Conservation (phyloP, 257 asterid genomes). For the Perilla frutescens region DNA sequence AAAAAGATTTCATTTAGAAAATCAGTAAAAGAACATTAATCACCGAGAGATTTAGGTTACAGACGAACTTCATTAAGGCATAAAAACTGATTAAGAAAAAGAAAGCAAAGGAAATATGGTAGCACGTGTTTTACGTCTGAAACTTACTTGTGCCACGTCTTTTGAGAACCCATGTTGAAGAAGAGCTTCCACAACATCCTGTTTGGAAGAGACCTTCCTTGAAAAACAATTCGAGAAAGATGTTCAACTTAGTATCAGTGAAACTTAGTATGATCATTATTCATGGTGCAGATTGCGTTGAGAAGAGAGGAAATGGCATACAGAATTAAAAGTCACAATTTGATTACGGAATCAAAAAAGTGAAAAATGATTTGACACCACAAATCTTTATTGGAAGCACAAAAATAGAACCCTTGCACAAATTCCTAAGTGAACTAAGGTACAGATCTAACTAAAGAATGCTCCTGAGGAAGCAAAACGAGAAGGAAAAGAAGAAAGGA, state of each 20-base stretch:
- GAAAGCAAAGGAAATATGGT: not conserved
- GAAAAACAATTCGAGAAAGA: constrained; percentile 46
- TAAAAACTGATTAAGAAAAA: not conserved
- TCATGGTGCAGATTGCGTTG: constrained; percentile 16
- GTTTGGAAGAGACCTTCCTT: constrained; percentile 89
- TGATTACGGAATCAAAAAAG: not conserved
- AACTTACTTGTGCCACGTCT: constrained; percentile 92
- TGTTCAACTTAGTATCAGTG: constrained; percentile 26
- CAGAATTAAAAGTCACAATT: not conserved
- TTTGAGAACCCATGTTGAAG: constrained; percentile 78
- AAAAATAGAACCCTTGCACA: not conserved
- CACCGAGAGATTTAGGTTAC: constrained; percentile 7
- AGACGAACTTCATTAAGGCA: constrained; percentile 6
- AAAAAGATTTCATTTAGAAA: not conserved
- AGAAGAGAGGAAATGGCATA: not conserved
- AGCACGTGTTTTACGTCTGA: not conserved
- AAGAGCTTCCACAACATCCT: constrained; percentile 75
- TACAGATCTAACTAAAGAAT: constrained; percentile 1
- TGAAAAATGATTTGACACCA: constrained; percentile 9
- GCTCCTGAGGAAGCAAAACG: not conserved
- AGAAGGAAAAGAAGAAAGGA: constrained; percentile 15
- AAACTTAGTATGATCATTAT: constrained; percentile 9
- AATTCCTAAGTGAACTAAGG: not conserved
- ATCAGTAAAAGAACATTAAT: not conserved
- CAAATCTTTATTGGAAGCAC: not conserved